phyloP scores from a whole-genome alignment of 2,329 filamentous ascomycete genomes.

The Aspergillus awamori region DNA sequence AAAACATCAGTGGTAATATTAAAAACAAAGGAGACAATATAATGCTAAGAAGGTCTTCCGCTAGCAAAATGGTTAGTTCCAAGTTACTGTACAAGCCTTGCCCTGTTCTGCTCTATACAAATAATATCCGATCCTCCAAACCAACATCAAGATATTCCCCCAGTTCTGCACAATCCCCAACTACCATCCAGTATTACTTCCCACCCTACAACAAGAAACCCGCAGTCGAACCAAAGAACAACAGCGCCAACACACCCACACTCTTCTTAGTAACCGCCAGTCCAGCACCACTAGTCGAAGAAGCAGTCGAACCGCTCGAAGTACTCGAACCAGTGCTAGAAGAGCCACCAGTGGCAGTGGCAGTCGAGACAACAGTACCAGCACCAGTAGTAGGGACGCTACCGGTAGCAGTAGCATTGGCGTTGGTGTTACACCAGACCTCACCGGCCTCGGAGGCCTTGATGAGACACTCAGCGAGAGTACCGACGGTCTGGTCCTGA shows the following conservation, averaged over 20 bases:
- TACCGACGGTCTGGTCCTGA: slow-evolving; percentile 22
- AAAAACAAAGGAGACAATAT: no score
- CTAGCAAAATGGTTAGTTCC: no score
- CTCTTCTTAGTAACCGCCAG: slow-evolving; percentile 13
- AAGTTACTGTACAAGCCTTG: no score
- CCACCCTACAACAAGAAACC: slow-evolving; percentile 1
- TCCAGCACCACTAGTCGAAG: background rate
- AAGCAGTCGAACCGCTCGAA: background rate
- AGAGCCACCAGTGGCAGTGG: background rate
- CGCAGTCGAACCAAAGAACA: slow-evolving; percentile 17
- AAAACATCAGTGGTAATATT: no score
- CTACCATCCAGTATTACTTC: no score
- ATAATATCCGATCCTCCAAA: background rate
- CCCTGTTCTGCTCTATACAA: no score
- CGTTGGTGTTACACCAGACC: slow-evolving; percentile 29
- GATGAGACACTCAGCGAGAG: slow-evolving; percentile 26
- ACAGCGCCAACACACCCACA: slow-evolving; percentile 10
- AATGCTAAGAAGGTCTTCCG: no score
- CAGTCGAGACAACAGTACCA: slow-evolving; percentile 19
- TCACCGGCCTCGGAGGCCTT: slow-evolving; percentile 24
- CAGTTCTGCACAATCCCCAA: background rate
- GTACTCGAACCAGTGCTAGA: background rate
- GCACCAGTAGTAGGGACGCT: slow-evolving; percentile 22
- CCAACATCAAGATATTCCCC: background rate
- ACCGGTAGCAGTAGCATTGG: slow-evolving; percentile 26